phyloP scores from a whole-genome alignment of 352 stramenopile genomes.

The Pythium rishiriense region DNA sequence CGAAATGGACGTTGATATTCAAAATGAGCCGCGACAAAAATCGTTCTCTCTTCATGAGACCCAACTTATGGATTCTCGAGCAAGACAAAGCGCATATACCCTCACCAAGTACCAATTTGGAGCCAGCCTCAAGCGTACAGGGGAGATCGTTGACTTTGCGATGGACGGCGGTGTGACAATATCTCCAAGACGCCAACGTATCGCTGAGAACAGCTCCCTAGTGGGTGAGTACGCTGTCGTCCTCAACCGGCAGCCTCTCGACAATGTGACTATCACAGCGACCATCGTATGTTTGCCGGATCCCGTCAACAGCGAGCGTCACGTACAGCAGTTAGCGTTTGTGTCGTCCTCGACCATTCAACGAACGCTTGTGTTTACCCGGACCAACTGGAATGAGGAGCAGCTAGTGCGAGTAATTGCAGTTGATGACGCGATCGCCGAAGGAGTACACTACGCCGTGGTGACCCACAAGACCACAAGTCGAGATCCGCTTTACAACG shows the following conservation, averaged over 20 bases:
- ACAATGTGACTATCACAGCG: conserved; percentile 45
- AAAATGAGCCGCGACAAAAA: conserved; percentile 42
- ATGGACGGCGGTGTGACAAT: conserved; percentile 73
- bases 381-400: conserved; percentile 65
- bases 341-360: conserved; percentile 21
- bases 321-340: conserved; percentile 50
- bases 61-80: conserved; percentile 50
- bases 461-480: conserved; percentile 50
- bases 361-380: conserved; percentile 43
- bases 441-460: conserved; percentile 62
- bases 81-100: conserved; percentile 21
- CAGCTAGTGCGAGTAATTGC: conserved; percentile 56
- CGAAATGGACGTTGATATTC: conserved; percentile 42
- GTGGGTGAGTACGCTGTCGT: conserved; percentile 64
- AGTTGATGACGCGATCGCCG: conserved; percentile 56
- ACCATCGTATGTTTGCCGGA: conserved; percentile 41
- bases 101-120: conserved; percentile 53
- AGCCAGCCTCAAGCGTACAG: conserved; percentile 46
- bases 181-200: conserved; percentile 41
- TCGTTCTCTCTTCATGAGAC: conserved; percentile 46
- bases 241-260: conserved; percentile 61
- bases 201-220: conserved; percentile 46
- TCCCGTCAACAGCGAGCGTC: conserved; percentile 17
- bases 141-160: conserved; percentile 66
- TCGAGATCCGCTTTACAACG: conserved; percentile 58